phyloP scores from a whole-genome alignment of 129 eudicot species.

The Tagetes erecta region DNA sequence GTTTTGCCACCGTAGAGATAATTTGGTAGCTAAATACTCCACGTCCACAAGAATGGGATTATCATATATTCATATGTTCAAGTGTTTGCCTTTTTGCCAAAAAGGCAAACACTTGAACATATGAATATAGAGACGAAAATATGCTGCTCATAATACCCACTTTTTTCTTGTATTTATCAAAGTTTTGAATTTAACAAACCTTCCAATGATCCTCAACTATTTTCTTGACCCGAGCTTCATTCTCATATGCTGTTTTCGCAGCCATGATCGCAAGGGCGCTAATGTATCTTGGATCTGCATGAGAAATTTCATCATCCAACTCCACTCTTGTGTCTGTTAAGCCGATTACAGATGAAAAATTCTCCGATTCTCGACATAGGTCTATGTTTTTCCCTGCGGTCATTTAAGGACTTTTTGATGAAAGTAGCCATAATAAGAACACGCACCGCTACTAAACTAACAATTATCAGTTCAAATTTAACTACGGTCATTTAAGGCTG shows the following conservation, averaged over 20 bases:
- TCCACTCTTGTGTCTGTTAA: slow-evolving; percentile 36
- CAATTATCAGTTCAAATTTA: background rate
- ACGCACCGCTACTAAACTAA: background rate
- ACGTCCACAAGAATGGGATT: too few relatives aligned
- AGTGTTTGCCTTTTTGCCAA: too few relatives aligned
- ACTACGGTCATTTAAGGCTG: too few relatives aligned
- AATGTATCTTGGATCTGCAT: slow-evolving; percentile 30
- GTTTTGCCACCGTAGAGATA: too few relatives aligned
- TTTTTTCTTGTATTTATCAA: background rate
- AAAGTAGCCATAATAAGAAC: background rate
- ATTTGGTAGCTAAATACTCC: too few relatives aligned
- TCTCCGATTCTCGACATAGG: background rate
- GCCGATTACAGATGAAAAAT: slow-evolving; percentile 26
- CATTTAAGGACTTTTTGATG: background rate
- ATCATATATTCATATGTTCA: too few relatives aligned
- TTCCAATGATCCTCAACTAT: slow-evolving; percentile 34
- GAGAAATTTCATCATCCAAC: slow-evolving; percentile 26
- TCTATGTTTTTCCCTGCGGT: background rate
- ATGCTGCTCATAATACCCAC: too few relatives aligned
- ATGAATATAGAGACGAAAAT: too few relatives aligned
- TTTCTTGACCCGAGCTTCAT: slow-evolving; percentile 22
- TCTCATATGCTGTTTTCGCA: slow-evolving; percentile 39
- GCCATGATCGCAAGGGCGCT: slow-evolving; percentile 41
- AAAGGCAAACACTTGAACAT: too few relatives aligned
- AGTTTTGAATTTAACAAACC: slow-evolving; percentile 19